Conservation (phyloP, 345 rosid species). For the Pistacia integerrima region DNA sequence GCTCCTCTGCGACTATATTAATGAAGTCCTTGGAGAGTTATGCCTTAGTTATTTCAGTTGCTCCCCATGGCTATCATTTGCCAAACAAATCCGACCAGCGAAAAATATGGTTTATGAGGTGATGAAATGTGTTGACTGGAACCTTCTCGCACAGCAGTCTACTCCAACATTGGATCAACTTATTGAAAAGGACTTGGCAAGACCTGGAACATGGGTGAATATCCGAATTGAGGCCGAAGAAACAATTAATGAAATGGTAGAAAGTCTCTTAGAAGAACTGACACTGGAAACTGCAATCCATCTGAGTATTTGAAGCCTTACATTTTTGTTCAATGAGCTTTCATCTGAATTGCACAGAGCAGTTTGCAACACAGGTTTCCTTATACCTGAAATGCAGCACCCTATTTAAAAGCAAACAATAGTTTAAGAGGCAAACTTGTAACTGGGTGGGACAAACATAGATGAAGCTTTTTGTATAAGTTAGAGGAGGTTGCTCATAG, state of each 20-base stretch:
- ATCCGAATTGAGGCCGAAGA: constrained; percentile 47
- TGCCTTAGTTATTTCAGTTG: constrained; percentile 32
- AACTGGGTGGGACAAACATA: background rate
- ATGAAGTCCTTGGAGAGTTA: constrained; percentile 59
- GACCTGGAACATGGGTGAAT: constrained; percentile 54
- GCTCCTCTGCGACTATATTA: constrained; percentile 54
- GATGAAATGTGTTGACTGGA: constrained; percentile 53
- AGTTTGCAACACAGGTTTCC: background rate
- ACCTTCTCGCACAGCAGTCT: constrained; percentile 26
- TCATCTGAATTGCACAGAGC: background rate
- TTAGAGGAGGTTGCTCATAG: background rate
- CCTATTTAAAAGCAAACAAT: background rate
- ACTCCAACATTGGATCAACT: constrained; percentile 46
- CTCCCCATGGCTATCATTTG: constrained; percentile 43
- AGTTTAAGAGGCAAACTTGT: background rate
- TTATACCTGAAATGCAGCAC: background rate
- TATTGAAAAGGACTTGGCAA: constrained; percentile 46
- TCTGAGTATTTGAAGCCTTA: constrained; percentile 23
- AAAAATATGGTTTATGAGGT: constrained; percentile 42
- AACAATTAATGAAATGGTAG: constrained; percentile 46
- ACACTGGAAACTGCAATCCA: constrained; percentile 37
- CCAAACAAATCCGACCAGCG: constrained; percentile 27
- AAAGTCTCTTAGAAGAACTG: constrained; percentile 52
- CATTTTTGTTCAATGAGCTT: constrained; percentile 1
- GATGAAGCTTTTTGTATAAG: background rate